Base-by-base conservation (phyloP, 164 flowering plant genomes). In the Litsea cubeba region DNA sequence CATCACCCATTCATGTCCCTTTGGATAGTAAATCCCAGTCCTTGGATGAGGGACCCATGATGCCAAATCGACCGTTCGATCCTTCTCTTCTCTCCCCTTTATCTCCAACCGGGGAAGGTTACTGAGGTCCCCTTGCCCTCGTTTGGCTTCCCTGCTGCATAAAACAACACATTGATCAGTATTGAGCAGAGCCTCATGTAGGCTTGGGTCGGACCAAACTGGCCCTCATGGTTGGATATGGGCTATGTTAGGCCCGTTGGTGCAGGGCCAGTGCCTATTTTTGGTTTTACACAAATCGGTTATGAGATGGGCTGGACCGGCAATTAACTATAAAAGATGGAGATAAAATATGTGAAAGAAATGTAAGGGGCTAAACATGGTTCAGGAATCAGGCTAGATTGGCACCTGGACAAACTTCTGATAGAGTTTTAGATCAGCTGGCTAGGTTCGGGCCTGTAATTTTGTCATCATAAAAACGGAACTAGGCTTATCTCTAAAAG, bases 31-130 rank as follows among this genome's bases (percentile, higher is more conserved):
- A 68, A 91, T 89, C 3, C 96, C 96, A 0, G 84, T 84, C 1
- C 90, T 84, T 14, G 88, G 85, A 78, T 91, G 90, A 8, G 96
- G 93, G 2, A 87, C 79, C 95, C 95, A 91, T 15, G 68, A 70
- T 2, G 76, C 18, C 12, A 20, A 28, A 20, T 74, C 51, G 1
- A 22, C 3, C 18, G 35, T 67, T 6, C 26, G 30, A 40, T 50
- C 46, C 32, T 30, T 58, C n/a, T 64, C 32, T 46, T 64, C 32
- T 54, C 12, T 6, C 25, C 8, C 28, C 62, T 57, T n/a, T 17
- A 65, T 28, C 50, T 25, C 60, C 50, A 57, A 17, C 65, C 22
- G 50, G 24, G 17, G 12, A 1, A 46, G 14, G 60, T 70, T 75
- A 51, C 24, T 51, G 24, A 70, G 1, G 18, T 57, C 3, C 25